A percentile compares a stretch with the other conserved stretches of the same genome.
These are phyloP conservation scores for Lactifluus rugatus DNA, from an alignment of 768 basidiomycete species.

Conservation along the genomic window DNA sequence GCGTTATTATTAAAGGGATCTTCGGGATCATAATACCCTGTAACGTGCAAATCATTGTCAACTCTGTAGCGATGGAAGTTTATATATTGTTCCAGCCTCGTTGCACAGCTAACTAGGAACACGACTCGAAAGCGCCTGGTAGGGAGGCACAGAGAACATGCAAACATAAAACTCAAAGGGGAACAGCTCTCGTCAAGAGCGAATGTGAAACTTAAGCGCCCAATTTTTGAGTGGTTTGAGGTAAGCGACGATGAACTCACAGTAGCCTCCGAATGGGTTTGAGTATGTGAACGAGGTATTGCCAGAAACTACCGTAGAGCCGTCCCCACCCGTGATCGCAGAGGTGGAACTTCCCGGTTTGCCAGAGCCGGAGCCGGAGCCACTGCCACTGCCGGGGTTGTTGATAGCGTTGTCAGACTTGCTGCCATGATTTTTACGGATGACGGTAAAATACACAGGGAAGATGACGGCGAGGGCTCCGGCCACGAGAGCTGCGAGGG, in stretches of 20 bases:
- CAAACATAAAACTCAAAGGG: background rate
- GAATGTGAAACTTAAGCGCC: background rate
- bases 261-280: conserved; percentile 39
- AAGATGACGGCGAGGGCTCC: conserved; percentile 1
- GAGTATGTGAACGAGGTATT: conserved; percentile 38
- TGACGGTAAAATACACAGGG: conserved; percentile 5
- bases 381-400: background rate
- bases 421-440: background rate
- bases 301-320: conserved; percentile 27
- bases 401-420: background rate
- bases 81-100: background rate
- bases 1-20: conserved; percentile 74
- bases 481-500: conserved; percentile 6
- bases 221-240: background rate
- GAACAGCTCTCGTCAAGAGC: background rate
- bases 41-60: background rate
- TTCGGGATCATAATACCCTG: conserved; percentile 60
- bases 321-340: conserved; percentile 15
- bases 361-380: background rate
- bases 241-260: conserved; percentile 19
- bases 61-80: background rate
- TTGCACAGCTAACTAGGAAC: background rate
- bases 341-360: background rate
- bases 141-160: background rate
- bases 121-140: background rate